Conservation (phyloP, 495 filamentous ascomycete species). For the Penicillium malachiteum region DNA sequence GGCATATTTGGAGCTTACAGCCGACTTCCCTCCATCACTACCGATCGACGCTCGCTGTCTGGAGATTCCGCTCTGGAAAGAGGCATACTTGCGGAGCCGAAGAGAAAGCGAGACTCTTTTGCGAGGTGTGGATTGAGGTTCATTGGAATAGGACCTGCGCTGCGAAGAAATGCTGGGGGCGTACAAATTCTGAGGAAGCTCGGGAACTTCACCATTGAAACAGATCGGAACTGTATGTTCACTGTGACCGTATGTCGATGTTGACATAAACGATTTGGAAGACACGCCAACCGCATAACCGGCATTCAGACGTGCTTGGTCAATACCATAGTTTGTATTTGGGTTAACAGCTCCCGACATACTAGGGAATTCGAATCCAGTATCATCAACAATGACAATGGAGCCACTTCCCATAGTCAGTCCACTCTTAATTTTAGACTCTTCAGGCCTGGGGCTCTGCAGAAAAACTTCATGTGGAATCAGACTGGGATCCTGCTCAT, state of each 20-base stretch:
- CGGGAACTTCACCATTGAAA: slow-evolving; percentile 27
- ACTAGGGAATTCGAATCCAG: slow-evolving; percentile 35
- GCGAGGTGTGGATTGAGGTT: slow-evolving; percentile 23
- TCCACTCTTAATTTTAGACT: slow-evolving; percentile 49
- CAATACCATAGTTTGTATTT: slow-evolving; percentile 5
- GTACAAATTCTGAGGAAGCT: slow-evolving; percentile 8
- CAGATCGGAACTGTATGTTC: slow-evolving; percentile 26
- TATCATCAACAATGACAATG: slow-evolving; percentile 79
- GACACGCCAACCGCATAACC: background rate
- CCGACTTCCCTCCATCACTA: slow-evolving; percentile 60
- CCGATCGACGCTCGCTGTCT: slow-evolving; percentile 56
- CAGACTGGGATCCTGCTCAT: slow-evolving; percentile 1
- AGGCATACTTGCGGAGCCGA: slow-evolving; percentile 62
- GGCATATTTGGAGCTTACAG: slow-evolving; percentile 32
- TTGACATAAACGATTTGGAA: slow-evolving; percentile 25
- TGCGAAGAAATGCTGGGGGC: slow-evolving; percentile 20
- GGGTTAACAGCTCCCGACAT: slow-evolving; percentile 37
- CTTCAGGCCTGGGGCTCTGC: slow-evolving; percentile 5
- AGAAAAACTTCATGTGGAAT: background rate
- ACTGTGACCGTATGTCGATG: slow-evolving; percentile 5
- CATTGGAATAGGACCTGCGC: slow-evolving; percentile 35
- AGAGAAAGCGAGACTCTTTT: slow-evolving; percentile 36
- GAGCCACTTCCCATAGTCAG: slow-evolving; percentile 79
- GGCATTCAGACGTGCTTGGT: background rate
- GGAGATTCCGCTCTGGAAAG: slow-evolving; percentile 71